Percentiles rank a stretch among this genome's conserved stretches.
These are phyloP conservation scores for Fragilaria radians DNA, from an alignment of 108 stramenopile species.

Conservation along the genomic window DNA sequence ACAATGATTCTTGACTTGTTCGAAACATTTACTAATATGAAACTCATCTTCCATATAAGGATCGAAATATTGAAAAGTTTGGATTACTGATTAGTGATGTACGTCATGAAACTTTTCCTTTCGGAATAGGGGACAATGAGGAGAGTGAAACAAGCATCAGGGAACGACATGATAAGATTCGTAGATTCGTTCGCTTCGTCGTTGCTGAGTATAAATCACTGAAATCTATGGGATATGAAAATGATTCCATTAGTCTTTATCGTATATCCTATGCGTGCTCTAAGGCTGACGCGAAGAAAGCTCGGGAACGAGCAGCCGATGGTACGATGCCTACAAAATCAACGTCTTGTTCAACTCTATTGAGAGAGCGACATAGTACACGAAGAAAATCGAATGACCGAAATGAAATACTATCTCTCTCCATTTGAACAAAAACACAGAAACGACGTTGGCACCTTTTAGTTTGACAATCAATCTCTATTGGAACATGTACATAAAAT, in stretches of 20 bases:
- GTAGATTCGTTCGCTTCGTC: neutral
- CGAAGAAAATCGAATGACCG: neutral
- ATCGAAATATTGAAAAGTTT: neutral
- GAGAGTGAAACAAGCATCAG: neutral
- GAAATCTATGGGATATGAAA: neutral
- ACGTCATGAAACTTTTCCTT: neutral
- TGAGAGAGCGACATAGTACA: neutral
- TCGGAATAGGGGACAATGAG: neutral
- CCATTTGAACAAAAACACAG: too few species aligned
- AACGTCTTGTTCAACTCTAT: neutral
- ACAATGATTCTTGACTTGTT: neutral
- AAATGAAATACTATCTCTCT: too few species aligned
- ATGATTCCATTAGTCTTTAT: constrained; percentile 1
- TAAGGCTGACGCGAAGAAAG: neutral
- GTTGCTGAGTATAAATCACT: neutral
- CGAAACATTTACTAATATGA: neutral
- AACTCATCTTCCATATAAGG: neutral
- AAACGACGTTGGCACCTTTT: too few species aligned
- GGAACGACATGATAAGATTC: neutral
- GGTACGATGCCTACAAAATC: neutral
- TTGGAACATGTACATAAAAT: too few species aligned
- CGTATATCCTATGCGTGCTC: neutral
- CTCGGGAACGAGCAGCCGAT: neutral
- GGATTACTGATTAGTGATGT: neutral
- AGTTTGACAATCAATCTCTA: too few species aligned